Evolutionary conservation across 768 basidiomycete genomes (phyloP).

Genomic region (Pleurotus tuoliensis): DNA sequence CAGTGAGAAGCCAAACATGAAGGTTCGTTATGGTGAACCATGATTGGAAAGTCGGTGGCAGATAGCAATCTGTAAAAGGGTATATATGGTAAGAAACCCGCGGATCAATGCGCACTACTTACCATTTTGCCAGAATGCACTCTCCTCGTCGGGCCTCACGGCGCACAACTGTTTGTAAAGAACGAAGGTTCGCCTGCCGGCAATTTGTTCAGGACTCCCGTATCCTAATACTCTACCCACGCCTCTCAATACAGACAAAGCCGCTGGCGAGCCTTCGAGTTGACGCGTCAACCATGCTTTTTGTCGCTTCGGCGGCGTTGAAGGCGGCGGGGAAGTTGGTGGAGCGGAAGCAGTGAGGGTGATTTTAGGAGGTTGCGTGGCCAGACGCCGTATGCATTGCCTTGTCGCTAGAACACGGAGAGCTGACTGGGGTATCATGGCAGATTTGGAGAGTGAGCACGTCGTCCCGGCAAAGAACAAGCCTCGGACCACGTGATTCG

Average conservation of each 20-base stretch:
- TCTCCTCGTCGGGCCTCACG: slow-evolving; percentile 53
- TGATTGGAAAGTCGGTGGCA: slow-evolving; percentile 93
- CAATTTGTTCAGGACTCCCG: slow-evolving; percentile 55
- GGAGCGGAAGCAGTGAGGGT: background rate
- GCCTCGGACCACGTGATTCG: too few relatives aligned
- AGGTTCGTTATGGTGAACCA: slow-evolving; percentile 95
- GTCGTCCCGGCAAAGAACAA: too few relatives aligned
- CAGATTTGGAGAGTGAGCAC: background rate
- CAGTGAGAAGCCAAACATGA: slow-evolving; percentile 88
- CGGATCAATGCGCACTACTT: slow-evolving; percentile 15
- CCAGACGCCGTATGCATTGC: background rate
- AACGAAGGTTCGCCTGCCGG: slow-evolving; percentile 52
- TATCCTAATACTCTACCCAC: slow-evolving; percentile 57
- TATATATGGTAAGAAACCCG: background rate
- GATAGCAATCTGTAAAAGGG: slow-evolving; percentile 56
- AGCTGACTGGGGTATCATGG: slow-evolving; percentile 3
- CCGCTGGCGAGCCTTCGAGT: slow-evolving; percentile 45
- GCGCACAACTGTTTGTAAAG: slow-evolving; percentile 59
- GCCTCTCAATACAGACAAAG: slow-evolving; percentile 40
- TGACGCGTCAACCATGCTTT: slow-evolving; percentile 55
- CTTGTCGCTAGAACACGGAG: background rate
- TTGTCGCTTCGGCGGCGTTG: slow-evolving; percentile 10
- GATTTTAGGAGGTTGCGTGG: slow-evolving; percentile 1
- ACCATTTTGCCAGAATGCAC: slow-evolving; percentile 65
- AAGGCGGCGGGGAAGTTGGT: background rate